A percentile compares a stretch with the other conserved stretches of the same genome.
phyloP scores from a whole-genome alignment of 441 rosid genomes.

The Erysimum cheiri region DNA sequence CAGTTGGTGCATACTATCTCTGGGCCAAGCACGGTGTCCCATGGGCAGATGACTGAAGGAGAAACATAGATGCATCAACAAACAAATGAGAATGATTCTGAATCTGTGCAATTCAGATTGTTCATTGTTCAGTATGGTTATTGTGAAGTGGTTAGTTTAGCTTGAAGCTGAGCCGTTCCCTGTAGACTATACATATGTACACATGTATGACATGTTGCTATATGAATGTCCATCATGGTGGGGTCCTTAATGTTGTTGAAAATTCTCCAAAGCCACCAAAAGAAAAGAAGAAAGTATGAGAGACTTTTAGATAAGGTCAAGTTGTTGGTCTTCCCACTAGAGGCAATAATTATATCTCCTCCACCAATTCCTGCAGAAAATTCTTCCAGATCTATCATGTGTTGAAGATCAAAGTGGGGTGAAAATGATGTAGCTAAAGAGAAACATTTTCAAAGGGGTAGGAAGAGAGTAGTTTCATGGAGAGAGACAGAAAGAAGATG shows the following conservation, averaged over 20 bases:
- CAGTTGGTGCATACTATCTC: slow-evolving; percentile 75
- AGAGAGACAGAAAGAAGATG: slow-evolving; percentile 54
- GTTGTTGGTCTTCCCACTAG: slow-evolving; percentile 30
- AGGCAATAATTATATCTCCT: slow-evolving; percentile 12
- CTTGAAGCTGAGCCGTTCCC: slow-evolving; percentile 17
- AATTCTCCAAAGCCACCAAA: slow-evolving; percentile 25
- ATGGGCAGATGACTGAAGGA: slow-evolving; percentile 62
- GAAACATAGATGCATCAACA: slow-evolving; percentile 7
- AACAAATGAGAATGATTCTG: slow-evolving; percentile 12
- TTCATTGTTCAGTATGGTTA: slow-evolving; percentile 20
- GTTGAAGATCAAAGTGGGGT: slow-evolving; percentile 4
- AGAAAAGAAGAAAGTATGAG: slow-evolving; percentile 13
- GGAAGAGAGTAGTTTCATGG: slow-evolving; percentile 41
- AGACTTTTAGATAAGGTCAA: slow-evolving; percentile 31
- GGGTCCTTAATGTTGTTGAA: slow-evolving; percentile 21
- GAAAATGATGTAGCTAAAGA: slow-evolving; percentile 9
- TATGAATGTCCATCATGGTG: slow-evolving; percentile 23
- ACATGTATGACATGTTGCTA: slow-evolving; percentile 20
- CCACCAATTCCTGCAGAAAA: slow-evolving; percentile 28
- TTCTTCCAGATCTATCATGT: slow-evolving; percentile 20
- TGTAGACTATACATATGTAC: slow-evolving; percentile 19
- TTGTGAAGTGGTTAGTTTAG: slow-evolving; percentile 16
- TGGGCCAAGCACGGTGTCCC: slow-evolving; percentile 70
- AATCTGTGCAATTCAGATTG: slow-evolving; percentile 12
- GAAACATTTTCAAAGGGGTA: slow-evolving; percentile 10